Evolutionary conservation across 352 stramenopile genomes (phyloP).

Genomic region (Pythium vanterpoolii): DNA sequence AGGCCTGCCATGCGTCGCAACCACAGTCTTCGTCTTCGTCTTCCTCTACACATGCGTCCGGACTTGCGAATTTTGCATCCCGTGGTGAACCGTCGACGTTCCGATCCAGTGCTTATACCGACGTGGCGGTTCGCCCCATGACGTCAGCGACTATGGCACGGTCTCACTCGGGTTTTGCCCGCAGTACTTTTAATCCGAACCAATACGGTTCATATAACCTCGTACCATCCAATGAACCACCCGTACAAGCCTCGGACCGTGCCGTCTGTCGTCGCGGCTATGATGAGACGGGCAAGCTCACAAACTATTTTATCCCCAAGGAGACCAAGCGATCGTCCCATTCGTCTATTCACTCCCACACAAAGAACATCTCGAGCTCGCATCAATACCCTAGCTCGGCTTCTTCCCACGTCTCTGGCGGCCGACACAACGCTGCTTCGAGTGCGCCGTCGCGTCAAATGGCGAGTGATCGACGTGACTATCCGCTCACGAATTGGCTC

Average conservation of each 20-base stretch:
- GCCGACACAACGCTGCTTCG: background rate
- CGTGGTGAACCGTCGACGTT: constrained; percentile 39
- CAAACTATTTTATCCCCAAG: constrained; percentile 70
- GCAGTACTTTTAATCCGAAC: constrained; percentile 62
- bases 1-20: constrained; percentile 9
- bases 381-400: background rate
- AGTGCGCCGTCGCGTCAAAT: constrained; percentile 18
- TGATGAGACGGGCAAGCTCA: constrained; percentile 75
- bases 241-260: constrained; percentile 33
- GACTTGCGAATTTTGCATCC: constrained; percentile 19
- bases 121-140: constrained; percentile 48
- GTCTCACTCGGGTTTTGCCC: constrained; percentile 22
- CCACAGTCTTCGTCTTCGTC: constrained; percentile 1
- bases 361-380: background rate
- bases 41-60: background rate
- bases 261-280: constrained; percentile 60
- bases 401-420: background rate
- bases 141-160: constrained; percentile 24
- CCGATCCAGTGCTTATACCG: constrained; percentile 59
- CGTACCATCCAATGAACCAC: constrained; percentile 36
- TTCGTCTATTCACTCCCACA: constrained; percentile 16
- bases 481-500: constrained; percentile 66
- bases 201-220: constrained; percentile 69
- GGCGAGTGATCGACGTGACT: constrained; percentile 40
- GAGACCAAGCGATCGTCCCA: constrained; percentile 28